Conservation (phyloP, 2,329 filamentous ascomycete genomes). For the Xenoacremonium recifei region DNA sequence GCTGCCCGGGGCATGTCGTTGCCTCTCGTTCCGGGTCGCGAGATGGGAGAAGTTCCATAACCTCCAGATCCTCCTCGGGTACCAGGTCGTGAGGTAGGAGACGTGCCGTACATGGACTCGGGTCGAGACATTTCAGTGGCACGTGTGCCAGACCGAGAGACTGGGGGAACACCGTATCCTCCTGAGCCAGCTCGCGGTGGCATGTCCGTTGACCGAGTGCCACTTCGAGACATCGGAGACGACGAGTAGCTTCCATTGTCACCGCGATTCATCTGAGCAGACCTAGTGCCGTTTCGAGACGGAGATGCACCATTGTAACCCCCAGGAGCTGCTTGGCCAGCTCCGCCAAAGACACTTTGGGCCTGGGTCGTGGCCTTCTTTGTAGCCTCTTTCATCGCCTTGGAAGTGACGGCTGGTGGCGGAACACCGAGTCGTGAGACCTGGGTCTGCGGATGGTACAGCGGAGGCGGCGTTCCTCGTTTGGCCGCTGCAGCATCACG, state of each 20-base stretch:
- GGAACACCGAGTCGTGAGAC: conserved; percentile 83
- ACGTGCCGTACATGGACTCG: conserved; percentile 25
- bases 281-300: conserved; percentile 19
- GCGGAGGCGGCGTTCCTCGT: conserved; percentile 79
- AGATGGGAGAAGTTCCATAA: conserved; percentile 37
- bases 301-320: conserved; percentile 25
- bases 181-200: conserved; percentile 12
- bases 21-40: conserved; percentile 59
- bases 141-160: conserved; percentile 15
- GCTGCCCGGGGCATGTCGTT: conserved; percentile 58
- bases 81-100: conserved; percentile 42
- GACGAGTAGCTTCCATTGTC: conserved; percentile 10
- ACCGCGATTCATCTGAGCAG: conserved; percentile 10
- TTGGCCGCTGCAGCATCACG: conserved; percentile 52
- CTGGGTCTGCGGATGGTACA: conserved; percentile 67
- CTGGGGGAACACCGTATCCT: conserved; percentile 14
- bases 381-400: conserved; percentile 93
- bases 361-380: conserved; percentile 85
- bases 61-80: conserved; percentile 25
- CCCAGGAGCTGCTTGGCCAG: conserved; percentile 31
- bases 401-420: conserved; percentile 86
- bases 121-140: conserved; percentile 28
- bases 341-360: conserved; percentile 68
- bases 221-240: conserved; percentile 1
- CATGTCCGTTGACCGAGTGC: conserved; percentile 7